phyloP scores from a whole-genome alignment of 2,329 filamentous ascomycete species.

The Emergomyces africanus region DNA sequence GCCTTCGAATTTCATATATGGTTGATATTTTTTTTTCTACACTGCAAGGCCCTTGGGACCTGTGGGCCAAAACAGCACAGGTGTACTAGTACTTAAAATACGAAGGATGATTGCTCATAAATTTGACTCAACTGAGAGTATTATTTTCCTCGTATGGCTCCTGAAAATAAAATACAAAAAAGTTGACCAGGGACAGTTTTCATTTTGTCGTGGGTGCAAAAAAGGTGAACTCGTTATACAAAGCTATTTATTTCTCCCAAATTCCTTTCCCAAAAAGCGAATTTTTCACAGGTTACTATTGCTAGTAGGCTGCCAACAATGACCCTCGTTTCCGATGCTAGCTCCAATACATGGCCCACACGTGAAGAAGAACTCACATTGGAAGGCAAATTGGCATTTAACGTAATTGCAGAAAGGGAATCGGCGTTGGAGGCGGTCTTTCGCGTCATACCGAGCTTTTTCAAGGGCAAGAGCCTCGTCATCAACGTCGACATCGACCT shows the following conservation, averaged over 20 bases:
- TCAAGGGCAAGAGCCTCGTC: background rate
- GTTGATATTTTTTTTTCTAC: too few species aligned
- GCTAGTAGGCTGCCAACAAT: too few species aligned
- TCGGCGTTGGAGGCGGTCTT: background rate
- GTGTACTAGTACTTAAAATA: background rate
- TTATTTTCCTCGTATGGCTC: background rate
- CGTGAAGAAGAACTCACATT: background rate
- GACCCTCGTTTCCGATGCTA: background rate
- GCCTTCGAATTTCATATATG: too few species aligned
- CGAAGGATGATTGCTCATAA: background rate
- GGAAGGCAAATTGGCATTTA: background rate
- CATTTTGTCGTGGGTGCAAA: background rate
- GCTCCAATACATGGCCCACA: background rate
- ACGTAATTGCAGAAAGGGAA: background rate
- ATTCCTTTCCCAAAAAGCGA: background rate
- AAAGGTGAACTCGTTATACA: too few species aligned
- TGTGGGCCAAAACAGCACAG: background rate
- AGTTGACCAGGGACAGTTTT: too few species aligned
- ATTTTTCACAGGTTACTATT: background rate
- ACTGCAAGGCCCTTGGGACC: too few species aligned
- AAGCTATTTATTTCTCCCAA: background rate
- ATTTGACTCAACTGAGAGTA: background rate
- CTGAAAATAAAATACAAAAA: background rate
- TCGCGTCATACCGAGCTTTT: background rate
- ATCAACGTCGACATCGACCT: background rate